These are phyloP conservation scores for Aspergillus sp. DNA, from an alignment of 2,329 filamentous ascomycete genomes.

Conservation along the genomic window DNA sequence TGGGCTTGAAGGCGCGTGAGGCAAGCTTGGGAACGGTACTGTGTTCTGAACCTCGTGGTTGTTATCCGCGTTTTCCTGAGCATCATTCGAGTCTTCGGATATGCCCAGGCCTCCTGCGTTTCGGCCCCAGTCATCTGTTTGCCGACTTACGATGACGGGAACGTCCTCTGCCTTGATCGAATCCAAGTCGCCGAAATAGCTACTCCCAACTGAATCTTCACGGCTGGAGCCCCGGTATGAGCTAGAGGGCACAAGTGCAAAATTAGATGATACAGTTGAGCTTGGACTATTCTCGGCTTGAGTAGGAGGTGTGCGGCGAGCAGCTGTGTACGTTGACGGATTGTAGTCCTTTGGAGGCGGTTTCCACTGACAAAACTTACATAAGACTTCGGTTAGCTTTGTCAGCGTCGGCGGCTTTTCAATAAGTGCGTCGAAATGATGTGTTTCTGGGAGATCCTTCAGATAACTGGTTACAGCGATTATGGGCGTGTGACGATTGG, in stretches of 20 bases:
- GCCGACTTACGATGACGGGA: constrained; percentile 71
- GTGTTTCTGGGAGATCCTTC: constrained; percentile 92
- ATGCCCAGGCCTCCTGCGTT: constrained; percentile 74
- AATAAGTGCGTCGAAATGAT: constrained; percentile 93
- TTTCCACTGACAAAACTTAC: constrained; percentile 90
- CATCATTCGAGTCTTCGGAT: constrained; percentile 53
- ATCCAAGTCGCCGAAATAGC: constrained; percentile 83
- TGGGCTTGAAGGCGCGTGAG: constrained; percentile 66
- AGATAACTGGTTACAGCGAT: constrained; percentile 96
- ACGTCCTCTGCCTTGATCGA: constrained; percentile 75
- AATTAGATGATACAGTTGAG: constrained; percentile 73
- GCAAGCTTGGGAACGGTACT: constrained; percentile 53
- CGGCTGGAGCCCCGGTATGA: constrained; percentile 78
- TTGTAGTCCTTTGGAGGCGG: constrained; percentile 64
- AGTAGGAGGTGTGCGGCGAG: constrained; percentile 61
- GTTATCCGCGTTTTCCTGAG: constrained; percentile 21
- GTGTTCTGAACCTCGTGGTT: constrained; percentile 17
- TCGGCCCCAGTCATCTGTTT: constrained; percentile 72
- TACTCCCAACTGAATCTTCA: constrained; percentile 80
- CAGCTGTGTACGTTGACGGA: constrained; percentile 58
- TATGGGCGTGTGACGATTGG: constrained; percentile 91
- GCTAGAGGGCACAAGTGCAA: constrained; percentile 67
- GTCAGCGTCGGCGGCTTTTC: constrained; percentile 94
- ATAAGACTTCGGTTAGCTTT: constrained; percentile 85
- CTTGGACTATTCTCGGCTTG: constrained; percentile 78